Evolutionary conservation across 345 rosid species (phyloP).

Genomic region (Clausena lansium): DNA sequence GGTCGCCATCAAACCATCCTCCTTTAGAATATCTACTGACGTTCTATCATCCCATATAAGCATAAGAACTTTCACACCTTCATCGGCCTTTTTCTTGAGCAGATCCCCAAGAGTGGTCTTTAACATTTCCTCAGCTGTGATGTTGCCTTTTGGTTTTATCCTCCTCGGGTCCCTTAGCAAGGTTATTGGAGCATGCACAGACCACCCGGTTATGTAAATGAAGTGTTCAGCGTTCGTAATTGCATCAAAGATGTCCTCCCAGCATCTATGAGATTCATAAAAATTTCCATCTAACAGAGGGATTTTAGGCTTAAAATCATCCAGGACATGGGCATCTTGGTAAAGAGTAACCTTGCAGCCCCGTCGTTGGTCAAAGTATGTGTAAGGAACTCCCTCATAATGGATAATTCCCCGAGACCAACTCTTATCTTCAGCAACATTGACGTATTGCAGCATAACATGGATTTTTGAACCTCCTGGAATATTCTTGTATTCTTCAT

Average conservation of each 20-base stretch:
- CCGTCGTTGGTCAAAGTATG: conserved; percentile 55
- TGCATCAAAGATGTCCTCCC: conserved; percentile 81
- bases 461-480: conserved; percentile 45
- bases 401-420: conserved; percentile 66
- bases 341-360: conserved; percentile 72
- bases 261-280: conserved; percentile 52
- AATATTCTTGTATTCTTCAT: conserved; percentile 33
- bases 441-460: conserved; percentile 42
- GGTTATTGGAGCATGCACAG: conserved; percentile 49
- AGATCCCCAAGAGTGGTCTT: conserved; percentile 51
- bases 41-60: conserved; percentile 88
- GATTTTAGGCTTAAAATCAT: conserved; percentile 28
- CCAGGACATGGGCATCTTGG: conserved; percentile 72
- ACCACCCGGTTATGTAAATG: conserved; percentile 84
- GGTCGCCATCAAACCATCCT: conserved; percentile 70
- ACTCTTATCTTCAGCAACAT: conserved; percentile 25
- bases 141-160: conserved; percentile 24
- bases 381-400: conserved; percentile 49
- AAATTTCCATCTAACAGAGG: conserved; percentile 6
- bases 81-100: conserved; percentile 55
- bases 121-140: too few relatives aligned
- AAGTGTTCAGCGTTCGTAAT: conserved; percentile 54
- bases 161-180: conserved; percentile 57
- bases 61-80: conserved; percentile 60
- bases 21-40: conserved; percentile 40